Evolutionary conservation across 148 eudicot species (phyloP).

Genomic region (Chenopodium suecicum): DNA sequence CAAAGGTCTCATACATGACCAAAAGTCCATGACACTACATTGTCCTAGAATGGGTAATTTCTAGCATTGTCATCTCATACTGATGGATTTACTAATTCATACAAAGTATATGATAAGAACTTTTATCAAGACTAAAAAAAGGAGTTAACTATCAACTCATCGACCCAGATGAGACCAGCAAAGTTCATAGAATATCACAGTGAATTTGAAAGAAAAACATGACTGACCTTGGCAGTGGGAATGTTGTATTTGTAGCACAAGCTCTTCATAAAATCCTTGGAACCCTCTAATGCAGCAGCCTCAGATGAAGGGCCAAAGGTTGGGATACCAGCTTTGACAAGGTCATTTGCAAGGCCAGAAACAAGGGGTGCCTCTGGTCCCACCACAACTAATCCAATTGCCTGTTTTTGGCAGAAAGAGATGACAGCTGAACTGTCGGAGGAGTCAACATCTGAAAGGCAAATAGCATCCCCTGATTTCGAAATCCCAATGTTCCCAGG

Average conservation of each 20-base stretch:
- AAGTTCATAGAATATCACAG: background rate
- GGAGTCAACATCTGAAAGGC: slow-evolving; percentile 61
- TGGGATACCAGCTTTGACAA: slow-evolving; percentile 69
- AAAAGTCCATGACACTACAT: background rate
- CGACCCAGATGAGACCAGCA: background rate
- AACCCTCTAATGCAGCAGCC: slow-evolving; percentile 95
- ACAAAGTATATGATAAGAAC: background rate
- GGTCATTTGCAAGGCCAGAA: slow-evolving; percentile 90
- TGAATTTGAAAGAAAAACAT: slow-evolving; percentile 3
- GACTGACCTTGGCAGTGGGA: slow-evolving; percentile 88
- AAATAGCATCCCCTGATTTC: slow-evolving; percentile 77
- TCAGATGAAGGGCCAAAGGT: slow-evolving; percentile 93
- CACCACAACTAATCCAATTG: slow-evolving; percentile 74
- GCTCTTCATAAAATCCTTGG: slow-evolving; percentile 90
- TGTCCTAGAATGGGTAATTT: background rate
- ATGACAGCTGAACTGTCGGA: slow-evolving; percentile 73
- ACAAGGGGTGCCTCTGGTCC: slow-evolving; percentile 99
- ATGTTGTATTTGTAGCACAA: slow-evolving; percentile 88
- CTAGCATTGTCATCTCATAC: background rate
- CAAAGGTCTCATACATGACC: background rate
- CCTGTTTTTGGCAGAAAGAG: slow-evolving; percentile 60
- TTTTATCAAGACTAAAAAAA: background rate
- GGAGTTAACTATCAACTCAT: background rate
- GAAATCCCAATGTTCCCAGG: slow-evolving; percentile 95
- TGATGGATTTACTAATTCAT: background rate